Percentiles rank a stretch among this genome's conserved stretches.
Conservation (phyloP, 2,329 filamentous ascomycete genomes). For the Dactylellina cionopaga region DNA sequence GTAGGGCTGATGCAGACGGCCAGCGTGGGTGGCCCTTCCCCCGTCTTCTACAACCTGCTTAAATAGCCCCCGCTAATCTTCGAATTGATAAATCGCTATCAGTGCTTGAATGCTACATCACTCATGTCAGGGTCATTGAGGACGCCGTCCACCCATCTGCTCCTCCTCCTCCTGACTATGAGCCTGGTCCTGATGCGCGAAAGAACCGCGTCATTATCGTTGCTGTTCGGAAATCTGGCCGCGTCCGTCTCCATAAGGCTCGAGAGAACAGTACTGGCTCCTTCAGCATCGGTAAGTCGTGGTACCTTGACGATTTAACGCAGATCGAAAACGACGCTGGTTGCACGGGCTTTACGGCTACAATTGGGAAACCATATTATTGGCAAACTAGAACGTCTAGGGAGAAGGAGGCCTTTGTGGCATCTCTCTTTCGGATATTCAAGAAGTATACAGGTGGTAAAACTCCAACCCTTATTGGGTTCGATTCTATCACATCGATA, state of each 20-base stretch:
- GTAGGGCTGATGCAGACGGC: slow-evolving; percentile 86
- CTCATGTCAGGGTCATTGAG: slow-evolving; percentile 90
- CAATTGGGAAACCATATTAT: slow-evolving; percentile 92
- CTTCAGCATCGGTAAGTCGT: slow-evolving; percentile 98
- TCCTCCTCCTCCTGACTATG: slow-evolving; percentile 83
- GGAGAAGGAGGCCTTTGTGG: slow-evolving; percentile 99
- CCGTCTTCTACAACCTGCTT: slow-evolving; percentile 16
- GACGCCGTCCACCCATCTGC: slow-evolving; percentile 82
- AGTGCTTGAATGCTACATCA: slow-evolving; percentile 96
- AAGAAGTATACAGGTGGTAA: slow-evolving; percentile 93
- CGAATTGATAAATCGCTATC: slow-evolving; percentile 22
- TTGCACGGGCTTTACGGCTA: slow-evolving; percentile 84
- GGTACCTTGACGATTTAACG: slow-evolving; percentile 90
- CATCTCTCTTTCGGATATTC: slow-evolving; percentile 94
- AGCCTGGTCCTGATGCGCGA: slow-evolving; percentile 73
- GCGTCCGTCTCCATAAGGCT: slow-evolving; percentile 95
- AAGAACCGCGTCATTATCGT: slow-evolving; percentile 93
- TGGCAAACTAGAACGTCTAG: slow-evolving; percentile 94
- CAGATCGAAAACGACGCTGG: slow-evolving; percentile 83
- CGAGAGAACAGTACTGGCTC: slow-evolving; percentile 92
- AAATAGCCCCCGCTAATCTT: not conserved
- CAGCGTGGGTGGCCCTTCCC: slow-evolving; percentile 71
- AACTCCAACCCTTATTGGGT: slow-evolving; percentile 80
- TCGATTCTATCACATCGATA: slow-evolving; percentile 67
- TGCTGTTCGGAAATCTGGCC: slow-evolving; percentile 87